A percentile compares a stretch with the other conserved stretches of the same genome.
These are phyloP conservation scores for Chlamydomonas sphaeroides DNA, from an alignment of 139 green algal species.

Conservation along the genomic window DNA sequence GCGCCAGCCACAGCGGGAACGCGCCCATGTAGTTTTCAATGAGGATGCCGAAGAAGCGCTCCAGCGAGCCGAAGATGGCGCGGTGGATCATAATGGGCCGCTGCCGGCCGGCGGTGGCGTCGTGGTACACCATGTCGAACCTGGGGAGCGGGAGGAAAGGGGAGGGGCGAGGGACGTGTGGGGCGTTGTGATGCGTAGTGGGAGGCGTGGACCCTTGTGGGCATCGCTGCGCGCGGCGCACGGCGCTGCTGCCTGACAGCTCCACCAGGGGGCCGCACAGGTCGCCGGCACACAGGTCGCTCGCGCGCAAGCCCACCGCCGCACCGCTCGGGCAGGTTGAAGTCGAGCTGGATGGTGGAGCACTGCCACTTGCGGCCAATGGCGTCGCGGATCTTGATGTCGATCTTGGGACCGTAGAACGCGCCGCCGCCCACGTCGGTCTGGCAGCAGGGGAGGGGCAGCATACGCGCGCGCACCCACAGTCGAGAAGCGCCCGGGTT, in stretches of 20 bases:
- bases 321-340: slow-evolving; percentile 94
- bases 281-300: no score
- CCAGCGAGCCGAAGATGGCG: slow-evolving; percentile 90
- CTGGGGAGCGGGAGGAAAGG: slow-evolving; percentile 19
- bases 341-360: slow-evolving; percentile 99
- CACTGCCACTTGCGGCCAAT: slow-evolving; percentile 98
- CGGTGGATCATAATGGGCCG: slow-evolving; percentile 99
- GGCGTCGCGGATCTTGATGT: slow-evolving; percentile 96
- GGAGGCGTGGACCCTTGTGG: no score
- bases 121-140: slow-evolving; percentile 93
- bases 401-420: slow-evolving; percentile 99
- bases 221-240: no score
- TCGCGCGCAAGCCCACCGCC: no score
- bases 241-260: no score
- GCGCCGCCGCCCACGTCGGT: slow-evolving; percentile 85
- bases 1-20: slow-evolving; percentile 95
- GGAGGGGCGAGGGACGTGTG: neutral
- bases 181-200: neutral
- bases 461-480: no score
- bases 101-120: slow-evolving; percentile 70
- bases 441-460: neutral
- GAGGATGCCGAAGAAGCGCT: slow-evolving; percentile 97
- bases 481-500: no score
- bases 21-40: slow-evolving; percentile 96
- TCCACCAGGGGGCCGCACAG: no score